A percentile compares a stretch with the other conserved stretches of the same genome.
phyloP scores from a whole-genome alignment of 805 yeast species.

The Lipomyces yamanashiensis region DNA sequence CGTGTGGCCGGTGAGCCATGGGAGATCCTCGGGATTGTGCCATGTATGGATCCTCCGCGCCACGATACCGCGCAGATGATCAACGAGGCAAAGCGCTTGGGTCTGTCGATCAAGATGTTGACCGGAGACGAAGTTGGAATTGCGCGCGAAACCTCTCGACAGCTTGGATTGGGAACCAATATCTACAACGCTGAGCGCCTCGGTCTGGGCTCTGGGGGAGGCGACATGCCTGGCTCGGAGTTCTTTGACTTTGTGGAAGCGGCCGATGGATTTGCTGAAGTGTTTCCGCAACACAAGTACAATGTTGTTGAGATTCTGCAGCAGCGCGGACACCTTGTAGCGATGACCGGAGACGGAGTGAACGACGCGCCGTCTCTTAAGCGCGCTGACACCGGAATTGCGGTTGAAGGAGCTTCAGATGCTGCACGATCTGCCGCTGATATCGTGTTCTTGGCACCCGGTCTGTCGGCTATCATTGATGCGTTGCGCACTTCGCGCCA shows the following conservation, averaged over 20 bases:
- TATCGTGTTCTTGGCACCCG: conserved; percentile 53
- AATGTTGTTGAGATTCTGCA: conserved; percentile 67
- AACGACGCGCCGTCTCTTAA: conserved; percentile 68
- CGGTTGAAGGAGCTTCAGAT: conserved; percentile 56
- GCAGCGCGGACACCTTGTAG: conserved; percentile 64
- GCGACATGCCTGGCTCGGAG: conserved; percentile 67
- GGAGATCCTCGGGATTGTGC: conserved; percentile 97
- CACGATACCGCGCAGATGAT: conserved; percentile 96
- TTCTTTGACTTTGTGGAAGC: conserved; percentile 72
- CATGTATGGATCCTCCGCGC: conserved; percentile 98
- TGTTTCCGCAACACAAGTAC: conserved; percentile 68
- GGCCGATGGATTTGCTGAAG: conserved; percentile 91
- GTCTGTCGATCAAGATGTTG: conserved; percentile 94
- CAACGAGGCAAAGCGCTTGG: conserved; percentile 84
- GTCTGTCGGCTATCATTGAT: conserved; percentile 41
- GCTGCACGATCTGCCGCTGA: conserved; percentile 52
- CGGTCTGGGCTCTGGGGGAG: conserved; percentile 85
- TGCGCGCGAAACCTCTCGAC: conserved; percentile 97
- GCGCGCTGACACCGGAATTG: conserved; percentile 86
- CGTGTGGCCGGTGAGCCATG: conserved; percentile 98
- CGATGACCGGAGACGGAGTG: conserved; percentile 72
- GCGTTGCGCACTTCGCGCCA: conserved; percentile 83
- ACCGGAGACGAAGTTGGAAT: conserved; percentile 99
- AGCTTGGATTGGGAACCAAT: conserved; percentile 94
- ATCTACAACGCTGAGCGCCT: conserved; percentile 94